Conservation (phyloP, 1,284 basidiomycete genomes). For the Crucibulum parvulum region DNA sequence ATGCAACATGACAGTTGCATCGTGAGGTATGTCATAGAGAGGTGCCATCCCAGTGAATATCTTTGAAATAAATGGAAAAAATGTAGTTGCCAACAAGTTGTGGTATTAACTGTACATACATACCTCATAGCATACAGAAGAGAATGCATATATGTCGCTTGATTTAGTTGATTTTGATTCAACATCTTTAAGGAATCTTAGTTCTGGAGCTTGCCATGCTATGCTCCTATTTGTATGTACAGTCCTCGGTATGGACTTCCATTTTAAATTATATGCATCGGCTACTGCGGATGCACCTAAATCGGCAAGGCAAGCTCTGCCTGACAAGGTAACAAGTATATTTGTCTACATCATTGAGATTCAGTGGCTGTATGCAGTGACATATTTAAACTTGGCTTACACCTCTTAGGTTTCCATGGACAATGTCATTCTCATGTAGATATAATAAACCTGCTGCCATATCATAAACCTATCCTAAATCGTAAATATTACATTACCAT, state of each 20-base stretch:
- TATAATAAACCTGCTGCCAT: not conserved
- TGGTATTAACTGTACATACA: not conserved
- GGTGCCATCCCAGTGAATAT: not conserved
- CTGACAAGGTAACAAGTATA: slow-evolving; percentile 29
- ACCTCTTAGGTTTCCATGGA: not conserved
- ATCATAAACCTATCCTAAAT: not conserved
- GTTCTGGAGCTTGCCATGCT: slow-evolving; percentile 19
- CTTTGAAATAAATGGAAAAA: not conserved
- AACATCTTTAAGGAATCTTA: slow-evolving; percentile 4
- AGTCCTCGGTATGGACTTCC: slow-evolving; percentile 7
- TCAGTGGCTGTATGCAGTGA: not conserved
- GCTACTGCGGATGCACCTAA: slow-evolving; percentile 18
- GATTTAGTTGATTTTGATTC: slow-evolving; percentile 4
- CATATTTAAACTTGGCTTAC: not conserved
- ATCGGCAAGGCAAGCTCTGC: slow-evolving; percentile 26
- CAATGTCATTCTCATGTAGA: not conserved
- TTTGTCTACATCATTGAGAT: slow-evolving; percentile 29
- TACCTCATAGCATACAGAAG: slow-evolving; percentile 22
- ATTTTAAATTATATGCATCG: slow-evolving; percentile 9
- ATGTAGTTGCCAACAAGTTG: not conserved
- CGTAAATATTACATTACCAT: not conserved
- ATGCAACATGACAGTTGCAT: not conserved
- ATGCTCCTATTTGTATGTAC: slow-evolving; percentile 5
- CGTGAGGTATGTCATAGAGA: not conserved
- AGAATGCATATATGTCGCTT: slow-evolving; percentile 21